Evolutionary conservation across 352 stramenopile species (phyloP), one percentile per base, ranked within the genome.

Genomic region (Phytophthora podocarpi): DNA sequence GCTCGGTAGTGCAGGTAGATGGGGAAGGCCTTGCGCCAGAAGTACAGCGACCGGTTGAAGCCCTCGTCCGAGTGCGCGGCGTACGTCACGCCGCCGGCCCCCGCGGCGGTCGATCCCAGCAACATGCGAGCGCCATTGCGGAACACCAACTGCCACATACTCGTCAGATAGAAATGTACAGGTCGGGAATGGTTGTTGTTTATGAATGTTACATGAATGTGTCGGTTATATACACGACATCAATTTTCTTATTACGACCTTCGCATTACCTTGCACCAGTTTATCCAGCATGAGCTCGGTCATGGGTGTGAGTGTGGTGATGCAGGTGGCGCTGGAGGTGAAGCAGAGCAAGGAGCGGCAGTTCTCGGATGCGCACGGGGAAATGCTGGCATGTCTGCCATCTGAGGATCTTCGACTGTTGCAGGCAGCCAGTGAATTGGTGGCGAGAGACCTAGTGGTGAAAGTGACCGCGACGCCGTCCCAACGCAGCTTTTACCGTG

Each of bases 11-110:
- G 82, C 31, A 89, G 40, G 63, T 96, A 96, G 61, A 93, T 91
- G 34, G 87, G 87, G 68, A 96, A 91, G 10, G 84, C 87, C 60
- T 93, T 91, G 58, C 85, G 80, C 82, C 86, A 96, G 63, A 96
- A 96, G 73, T 89, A 91, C 3, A 93, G 59, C 13, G 84, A 93
- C 5, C 87, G 81, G 20, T 69, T 64, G 64, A 96, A 93, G 34
- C 87, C 87, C 50, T 96, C 87, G 55, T 96, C 85, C 16, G 69
- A 77, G 23, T 92, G 70, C 15, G 79, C 64, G 16, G 85, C 71
- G 62, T 85, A 85, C 34, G 82, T 73, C 9, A 89, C 70, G 41
- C 78, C 78, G 7, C 73, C 70, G 1, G 72, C 58, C 16, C 78
- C 72, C 7, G 67, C 69, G 11, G 71, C 80, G 18, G 78, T 79